A percentile compares a stretch with the other conserved stretches of the same genome.
Conservation (phyloP, 2,329 filamentous ascomycete genomes). For the Pseudopithomyces maydicus region DNA sequence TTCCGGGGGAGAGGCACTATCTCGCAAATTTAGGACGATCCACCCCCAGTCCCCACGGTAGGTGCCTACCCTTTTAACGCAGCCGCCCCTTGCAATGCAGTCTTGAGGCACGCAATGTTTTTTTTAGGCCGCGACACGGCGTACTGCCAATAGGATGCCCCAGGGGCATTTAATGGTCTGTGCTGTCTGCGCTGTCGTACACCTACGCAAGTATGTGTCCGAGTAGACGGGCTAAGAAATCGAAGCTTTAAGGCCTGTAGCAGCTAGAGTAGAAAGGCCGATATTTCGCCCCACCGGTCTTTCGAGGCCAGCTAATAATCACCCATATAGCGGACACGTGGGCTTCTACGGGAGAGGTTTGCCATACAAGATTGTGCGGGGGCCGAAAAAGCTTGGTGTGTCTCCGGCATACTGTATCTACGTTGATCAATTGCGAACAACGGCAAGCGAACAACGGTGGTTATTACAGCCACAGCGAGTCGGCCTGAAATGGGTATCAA, state of each 20-base stretch:
- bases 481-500: too few relatives aligned
- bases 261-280: too few relatives aligned
- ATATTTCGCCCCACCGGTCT: too few relatives aligned
- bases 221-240: not conserved
- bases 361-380: too few relatives aligned
- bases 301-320: too few relatives aligned
- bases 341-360: too few relatives aligned
- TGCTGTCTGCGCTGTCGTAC: not conserved
- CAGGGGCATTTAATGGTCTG: not conserved
- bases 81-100: not conserved
- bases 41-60: not conserved
- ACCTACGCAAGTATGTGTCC: not conserved
- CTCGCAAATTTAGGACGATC: not conserved
- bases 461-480: too few relatives aligned
- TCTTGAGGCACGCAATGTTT: not conserved
- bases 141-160: conserved; percentile 1
- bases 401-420: too few relatives aligned
- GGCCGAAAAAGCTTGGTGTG: too few relatives aligned
- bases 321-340: too few relatives aligned
- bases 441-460: too few relatives aligned
- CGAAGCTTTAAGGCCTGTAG: not conserved
- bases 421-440: too few relatives aligned
- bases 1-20: not conserved
- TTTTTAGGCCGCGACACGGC: not conserved
- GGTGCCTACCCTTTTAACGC: conserved; percentile 2